These are phyloP conservation scores for Coprinopsis strossmayeri DNA, from an alignment of 768 basidiomycete genomes.

Conservation along the genomic window DNA sequence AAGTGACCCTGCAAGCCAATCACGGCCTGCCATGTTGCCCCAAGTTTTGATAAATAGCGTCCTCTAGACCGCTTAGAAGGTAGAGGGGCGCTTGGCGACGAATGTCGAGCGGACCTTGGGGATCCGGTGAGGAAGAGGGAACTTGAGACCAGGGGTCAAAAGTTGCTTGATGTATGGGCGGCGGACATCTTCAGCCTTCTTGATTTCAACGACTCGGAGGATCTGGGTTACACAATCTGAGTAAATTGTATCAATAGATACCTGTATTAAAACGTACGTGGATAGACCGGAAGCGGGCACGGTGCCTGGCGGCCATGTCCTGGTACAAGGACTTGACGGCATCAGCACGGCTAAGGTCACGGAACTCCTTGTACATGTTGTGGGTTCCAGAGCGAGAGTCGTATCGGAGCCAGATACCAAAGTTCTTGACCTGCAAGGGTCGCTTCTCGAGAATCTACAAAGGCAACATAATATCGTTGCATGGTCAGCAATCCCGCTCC, in stretches of 20 bases:
- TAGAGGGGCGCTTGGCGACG: conserved; percentile 68
- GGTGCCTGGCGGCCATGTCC: conserved; percentile 99
- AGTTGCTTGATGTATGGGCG: conserved; percentile 99
- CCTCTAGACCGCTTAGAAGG: conserved; percentile 43
- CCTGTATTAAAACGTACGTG: conserved; percentile 68
- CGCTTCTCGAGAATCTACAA: conserved; percentile 94
- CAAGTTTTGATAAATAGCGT: conserved; percentile 1
- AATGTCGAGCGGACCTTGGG: conserved; percentile 75
- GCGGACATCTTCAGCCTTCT: conserved; percentile 86
- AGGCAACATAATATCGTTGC: conserved; percentile 17
- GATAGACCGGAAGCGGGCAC: conserved; percentile 98
- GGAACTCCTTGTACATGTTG: conserved; percentile 99
- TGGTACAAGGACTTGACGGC: conserved; percentile 97
- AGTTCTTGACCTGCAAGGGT: conserved; percentile 99
- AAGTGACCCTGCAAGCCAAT: background rate
- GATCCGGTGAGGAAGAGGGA: conserved; percentile 94
- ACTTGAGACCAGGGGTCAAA: conserved; percentile 82
- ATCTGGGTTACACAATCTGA: conserved; percentile 46
- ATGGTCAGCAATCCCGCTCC: conserved; percentile 58
- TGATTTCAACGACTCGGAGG: conserved; percentile 94
- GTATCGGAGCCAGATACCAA: conserved; percentile 99
- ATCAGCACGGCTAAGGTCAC: conserved; percentile 88
- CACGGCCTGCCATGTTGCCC: background rate
- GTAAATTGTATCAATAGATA: too few species aligned
- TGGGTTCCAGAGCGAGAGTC: conserved; percentile 99